Evolutionary conservation across 2,329 filamentous ascomycete genomes (phyloP), one percentile per base, ranked within the genome.

Genomic region (Gnomoniopsis sp.): DNA sequence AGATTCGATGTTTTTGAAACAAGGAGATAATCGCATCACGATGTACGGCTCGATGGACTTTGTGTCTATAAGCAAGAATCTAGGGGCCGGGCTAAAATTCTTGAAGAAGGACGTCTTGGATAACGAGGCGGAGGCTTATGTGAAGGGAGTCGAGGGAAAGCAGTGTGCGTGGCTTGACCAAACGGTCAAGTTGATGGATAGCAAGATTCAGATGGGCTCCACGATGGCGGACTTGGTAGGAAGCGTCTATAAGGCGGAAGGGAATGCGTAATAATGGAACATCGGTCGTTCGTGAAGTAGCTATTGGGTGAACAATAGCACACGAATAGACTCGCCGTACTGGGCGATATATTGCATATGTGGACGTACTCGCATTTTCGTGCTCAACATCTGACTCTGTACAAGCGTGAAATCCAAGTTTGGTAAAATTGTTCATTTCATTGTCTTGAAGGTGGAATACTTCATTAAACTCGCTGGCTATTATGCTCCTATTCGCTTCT

Each of bases 101-200:
- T 26, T 57, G 21, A 49, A 47, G 33, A 41, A 53, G 21, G 55
- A 57, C 17, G 30, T 57, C 10, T 21, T 30, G n/a, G 49, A 51
- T 15, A 30, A 53, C 17, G 43, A 47, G 6, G 19, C 19, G 55
- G 22, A 22, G 19, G 55, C 55, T 11, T 57, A 48, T 19, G 55
- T 57, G 21, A 53, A 47, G 43, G 55, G 55, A 6, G 43, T 19
- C 12, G 47, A 48, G 43, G 55, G 55, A 4, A 6, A 21, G 4
- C 55, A 57, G 55, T 57, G 55, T 22, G 21, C 43, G 1, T 57
- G 55, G 55, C 55, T 57, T 10, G 55, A 57, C 22, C 46, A 46
- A 33, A 57, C 49, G 12, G 46, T 57, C 23, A 50, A 46, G 21
- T 6, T 48, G 55, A 57, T 57, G 55, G 19, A 57, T 22, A 57